Evolutionary conservation across 139 green algal genomes (phyloP), one percentile per base, ranked within the genome.

Genomic region (Tetraselmis chui): DNA sequence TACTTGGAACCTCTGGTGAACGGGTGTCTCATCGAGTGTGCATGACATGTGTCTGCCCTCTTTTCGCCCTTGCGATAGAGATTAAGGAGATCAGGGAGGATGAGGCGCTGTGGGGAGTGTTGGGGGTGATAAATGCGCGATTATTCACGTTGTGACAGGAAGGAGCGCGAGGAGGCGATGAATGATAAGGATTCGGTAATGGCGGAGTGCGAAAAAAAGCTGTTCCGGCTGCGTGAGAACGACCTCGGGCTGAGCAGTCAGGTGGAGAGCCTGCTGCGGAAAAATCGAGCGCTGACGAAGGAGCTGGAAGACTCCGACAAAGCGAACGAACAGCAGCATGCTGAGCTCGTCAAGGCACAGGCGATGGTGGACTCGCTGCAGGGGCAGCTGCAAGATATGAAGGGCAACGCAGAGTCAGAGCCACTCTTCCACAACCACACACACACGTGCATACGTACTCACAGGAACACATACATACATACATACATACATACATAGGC

Each of bases 191-290:
- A 90, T 76, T 31, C 80, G 25, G 76, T 87, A 28, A 30, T 80
- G 24, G 80, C 80, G 24, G 87, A 90, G 67, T 83, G 88, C 30
- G 82, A 85, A 58, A 80, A 84, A 31, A 87, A 89, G 84, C 82
- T 84, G 67, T 82, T 83, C 5, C 84, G 88, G 84, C 84, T 87
- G 77, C 2, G 59, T 30, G 83, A 84, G 32, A 85, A 92, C 80
- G 59, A 87, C 0, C 30, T 85, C 1, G 77, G 90, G 81, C 78
- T 92, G 82, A 85, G 59, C 32, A 80, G 84, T 2, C 81, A 89
- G 27, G 88, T 89, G 59, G 88, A 92, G 85, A 88, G 81, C 80
- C 58, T 91, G 23, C 86, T 28, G 1, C 86, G 88, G 75, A 91
- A 91, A 81, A 89, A 89, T 83, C 84, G 88, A 26, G 83, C 88